Conservation (phyloP, 1,139 yeast genomes). For the Saccharomyces pastorianus region DNA sequence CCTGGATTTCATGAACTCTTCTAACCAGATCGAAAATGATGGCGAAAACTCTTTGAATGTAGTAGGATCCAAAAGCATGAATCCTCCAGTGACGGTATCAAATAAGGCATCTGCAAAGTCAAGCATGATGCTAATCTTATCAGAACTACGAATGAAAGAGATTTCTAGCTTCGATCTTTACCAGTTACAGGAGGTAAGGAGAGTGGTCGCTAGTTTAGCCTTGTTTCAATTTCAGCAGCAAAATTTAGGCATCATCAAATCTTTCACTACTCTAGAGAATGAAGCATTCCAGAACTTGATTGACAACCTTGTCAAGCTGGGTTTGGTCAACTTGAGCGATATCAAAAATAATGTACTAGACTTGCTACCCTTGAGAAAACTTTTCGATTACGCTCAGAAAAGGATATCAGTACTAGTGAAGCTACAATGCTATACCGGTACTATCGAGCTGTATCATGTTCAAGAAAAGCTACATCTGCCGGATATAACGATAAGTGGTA, state of each 20-base stretch:
- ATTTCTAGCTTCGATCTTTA: not conserved
- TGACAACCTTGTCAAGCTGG: not conserved
- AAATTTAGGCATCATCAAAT: not conserved
- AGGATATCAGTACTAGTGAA: conserved; percentile 13
- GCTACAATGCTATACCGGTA: conserved; percentile 12
- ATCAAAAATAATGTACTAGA: conserved; percentile 2
- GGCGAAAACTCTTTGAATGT: not conserved
- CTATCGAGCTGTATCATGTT: conserved; percentile 10
- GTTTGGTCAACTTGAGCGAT: not conserved
- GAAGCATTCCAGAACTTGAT: not conserved
- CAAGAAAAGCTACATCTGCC: conserved; percentile 8
- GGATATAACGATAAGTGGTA: conserved; percentile 8
- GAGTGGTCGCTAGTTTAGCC: not conserved
- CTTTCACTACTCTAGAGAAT: not conserved
- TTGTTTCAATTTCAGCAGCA: conserved; percentile 3
- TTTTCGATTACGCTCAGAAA: conserved; percentile 11
- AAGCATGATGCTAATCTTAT: not conserved
- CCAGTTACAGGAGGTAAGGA: not conserved
- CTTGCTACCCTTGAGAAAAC: conserved; percentile 7
- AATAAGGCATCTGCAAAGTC: not conserved
- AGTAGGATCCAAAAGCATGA: not conserved
- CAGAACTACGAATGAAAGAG: not conserved
- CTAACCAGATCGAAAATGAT: not conserved
- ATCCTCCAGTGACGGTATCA: not conserved
- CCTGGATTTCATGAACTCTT: not conserved